A percentile compares a stretch with the other conserved stretches of the same genome.
Evolutionary conservation across 78 protist species (phyloP).

Genomic region (Speleostelium caveatum): DNA sequence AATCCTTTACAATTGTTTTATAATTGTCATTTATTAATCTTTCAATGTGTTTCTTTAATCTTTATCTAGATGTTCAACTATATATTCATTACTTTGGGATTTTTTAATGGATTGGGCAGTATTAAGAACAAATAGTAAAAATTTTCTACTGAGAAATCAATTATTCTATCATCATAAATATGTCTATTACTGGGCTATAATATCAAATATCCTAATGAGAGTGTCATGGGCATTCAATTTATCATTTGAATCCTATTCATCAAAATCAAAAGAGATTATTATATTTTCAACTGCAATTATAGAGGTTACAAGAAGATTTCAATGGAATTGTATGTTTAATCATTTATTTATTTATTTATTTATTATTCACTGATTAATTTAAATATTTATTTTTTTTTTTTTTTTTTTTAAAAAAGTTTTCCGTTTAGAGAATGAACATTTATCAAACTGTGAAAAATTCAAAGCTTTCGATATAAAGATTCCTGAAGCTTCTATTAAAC

Average conservation of each 20-base stretch:
- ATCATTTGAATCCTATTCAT: slow-evolving; percentile 53
- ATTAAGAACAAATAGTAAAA: slow-evolving; percentile 13
- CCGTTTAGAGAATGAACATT: slow-evolving; percentile 83
- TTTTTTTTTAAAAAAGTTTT: slow-evolving; percentile 20
- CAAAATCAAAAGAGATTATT: slow-evolving; percentile 45
- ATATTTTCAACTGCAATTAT: slow-evolving; percentile 29
- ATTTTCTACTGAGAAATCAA: slow-evolving; percentile 30
- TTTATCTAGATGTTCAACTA: not conserved
- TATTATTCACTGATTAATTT: not conserved
- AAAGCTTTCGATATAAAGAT: slow-evolving; percentile 73
- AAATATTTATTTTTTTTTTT: not conserved
- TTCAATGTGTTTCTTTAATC: not conserved
- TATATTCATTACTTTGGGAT: slow-evolving; percentile 61
- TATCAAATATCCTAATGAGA: slow-evolving; percentile 51
- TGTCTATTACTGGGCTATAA: slow-evolving; percentile 55
- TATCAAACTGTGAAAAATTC: slow-evolving; percentile 70
- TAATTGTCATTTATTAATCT: not conserved
- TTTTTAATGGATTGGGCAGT: slow-evolving; percentile 76
- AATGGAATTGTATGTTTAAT: slow-evolving; percentile 74
- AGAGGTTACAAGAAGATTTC: slow-evolving; percentile 72
- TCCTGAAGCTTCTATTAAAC: slow-evolving; percentile 27
- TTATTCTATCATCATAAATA: slow-evolving; percentile 43
- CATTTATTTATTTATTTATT: not conserved
- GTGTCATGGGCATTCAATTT: slow-evolving; percentile 58
- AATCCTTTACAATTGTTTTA: too few relatives aligned